Evolutionary conservation across 257 asterid species (phyloP).

Genomic region (Penstemon eatonii): DNA sequence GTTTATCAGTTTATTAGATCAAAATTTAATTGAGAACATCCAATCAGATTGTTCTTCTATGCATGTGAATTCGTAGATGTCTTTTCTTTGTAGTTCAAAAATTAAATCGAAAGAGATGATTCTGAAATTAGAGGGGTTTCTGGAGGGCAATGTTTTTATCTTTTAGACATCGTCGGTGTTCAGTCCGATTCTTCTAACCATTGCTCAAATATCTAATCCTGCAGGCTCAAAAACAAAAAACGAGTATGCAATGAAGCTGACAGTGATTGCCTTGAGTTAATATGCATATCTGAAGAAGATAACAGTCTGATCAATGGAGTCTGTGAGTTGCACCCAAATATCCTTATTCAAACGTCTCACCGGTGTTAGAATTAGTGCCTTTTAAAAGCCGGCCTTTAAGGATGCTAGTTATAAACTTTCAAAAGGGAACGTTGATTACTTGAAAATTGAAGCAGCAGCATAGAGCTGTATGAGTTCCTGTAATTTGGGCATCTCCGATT

Average conservation of each 20-base stretch:
- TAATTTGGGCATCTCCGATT: not conserved
- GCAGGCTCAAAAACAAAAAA: conserved; percentile 15
- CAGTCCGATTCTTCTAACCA: not conserved
- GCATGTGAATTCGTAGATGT: not conserved
- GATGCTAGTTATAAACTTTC: not conserved
- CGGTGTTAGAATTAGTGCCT: not conserved
- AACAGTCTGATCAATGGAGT: not conserved
- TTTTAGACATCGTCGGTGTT: not conserved
- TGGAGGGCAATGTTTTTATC: not conserved
- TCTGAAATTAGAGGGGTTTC: conserved; percentile 10
- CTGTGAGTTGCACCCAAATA: not conserved
- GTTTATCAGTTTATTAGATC: not conserved
- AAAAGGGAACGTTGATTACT: not conserved
- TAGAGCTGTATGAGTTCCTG: not conserved
- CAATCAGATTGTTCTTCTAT: conserved; percentile 2
- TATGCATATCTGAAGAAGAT: not conserved
- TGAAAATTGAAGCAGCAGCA: not conserved
- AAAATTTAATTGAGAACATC: not conserved
- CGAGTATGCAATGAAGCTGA: not conserved
- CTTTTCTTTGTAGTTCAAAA: not conserved
- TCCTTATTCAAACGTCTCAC: not conserved
- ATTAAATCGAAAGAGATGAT: not conserved
- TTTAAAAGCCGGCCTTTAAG: not conserved
- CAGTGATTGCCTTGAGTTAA: not conserved
- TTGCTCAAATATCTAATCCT: not conserved